Conservation (phyloP, 2,329 filamentous ascomycete species). For the Xylariaceae sp. region DNA sequence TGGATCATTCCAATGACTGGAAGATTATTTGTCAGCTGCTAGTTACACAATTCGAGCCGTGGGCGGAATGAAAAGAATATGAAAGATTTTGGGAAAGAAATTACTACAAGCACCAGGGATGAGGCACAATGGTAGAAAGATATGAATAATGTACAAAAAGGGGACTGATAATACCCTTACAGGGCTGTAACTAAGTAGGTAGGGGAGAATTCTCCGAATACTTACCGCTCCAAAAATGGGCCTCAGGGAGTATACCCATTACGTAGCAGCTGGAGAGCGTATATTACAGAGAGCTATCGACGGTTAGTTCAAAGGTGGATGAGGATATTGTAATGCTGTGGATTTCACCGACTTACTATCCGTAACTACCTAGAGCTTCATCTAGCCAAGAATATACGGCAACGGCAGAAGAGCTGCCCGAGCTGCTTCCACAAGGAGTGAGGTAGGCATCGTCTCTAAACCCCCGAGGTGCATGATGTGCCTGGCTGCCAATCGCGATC, state of each 20-base stretch:
- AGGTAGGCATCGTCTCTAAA: constrained; percentile 35
- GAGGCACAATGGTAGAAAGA: no score
- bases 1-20: no score
- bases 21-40: no score
- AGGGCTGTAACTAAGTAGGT: neutral
- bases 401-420: neutral
- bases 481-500: constrained; percentile 58
- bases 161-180: no score
- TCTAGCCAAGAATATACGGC: constrained; percentile 2
- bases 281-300: neutral
- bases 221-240: neutral
- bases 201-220: neutral
- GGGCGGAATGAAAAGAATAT: no score
- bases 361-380: neutral
- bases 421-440: neutral
- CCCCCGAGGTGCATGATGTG: constrained; percentile 58
- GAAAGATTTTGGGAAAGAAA: no score
- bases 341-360: neutral
- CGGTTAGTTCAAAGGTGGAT: no score
- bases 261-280: neutral
- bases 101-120: no score
- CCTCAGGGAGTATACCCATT: neutral
- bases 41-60: no score
- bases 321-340: neutral
- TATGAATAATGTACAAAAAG: no score